Conservation (phyloP, 805 yeast species). For the Saccharomycopsis olivae region DNA sequence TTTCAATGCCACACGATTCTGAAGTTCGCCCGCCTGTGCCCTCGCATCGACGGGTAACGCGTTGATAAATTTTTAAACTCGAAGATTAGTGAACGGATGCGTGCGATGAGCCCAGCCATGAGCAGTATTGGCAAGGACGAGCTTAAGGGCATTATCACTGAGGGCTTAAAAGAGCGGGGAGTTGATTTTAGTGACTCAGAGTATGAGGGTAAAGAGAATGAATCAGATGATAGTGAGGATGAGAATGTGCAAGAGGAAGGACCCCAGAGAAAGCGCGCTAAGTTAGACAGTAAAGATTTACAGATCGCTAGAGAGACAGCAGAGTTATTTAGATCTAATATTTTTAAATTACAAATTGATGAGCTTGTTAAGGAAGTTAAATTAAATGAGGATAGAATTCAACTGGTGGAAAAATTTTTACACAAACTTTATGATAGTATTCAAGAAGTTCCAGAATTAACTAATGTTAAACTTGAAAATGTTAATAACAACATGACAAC, state of each 20-base stretch:
- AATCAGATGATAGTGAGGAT: too few species aligned
- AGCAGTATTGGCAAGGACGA: too few species aligned
- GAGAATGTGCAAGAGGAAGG: too few species aligned
- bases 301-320: constrained; percentile 91
- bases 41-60: neutral
- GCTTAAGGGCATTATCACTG: too few species aligned
- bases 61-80: neutral
- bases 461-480: constrained; percentile 42
- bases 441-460: constrained; percentile 49
- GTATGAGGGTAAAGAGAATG: constrained; percentile 20
- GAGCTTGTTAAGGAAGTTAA: constrained; percentile 76
- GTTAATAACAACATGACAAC: constrained; percentile 33
- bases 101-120: too few species aligned
- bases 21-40: neutral
- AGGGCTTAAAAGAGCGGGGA: too few species aligned
- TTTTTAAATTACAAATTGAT: constrained; percentile 90
- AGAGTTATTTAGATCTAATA: constrained; percentile 87
- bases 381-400: constrained; percentile 56
- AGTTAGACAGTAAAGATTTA: too few species aligned
- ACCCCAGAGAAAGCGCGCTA: too few species aligned
- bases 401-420: constrained; percentile 58
- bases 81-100: too few species aligned
- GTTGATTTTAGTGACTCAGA: too few species aligned
- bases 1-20: too few species aligned
- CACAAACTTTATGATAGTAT: constrained; percentile 64